Evolutionary conservation across 139 green algal genomes (phyloP).

Genomic region (Asterochloris erici): DNA sequence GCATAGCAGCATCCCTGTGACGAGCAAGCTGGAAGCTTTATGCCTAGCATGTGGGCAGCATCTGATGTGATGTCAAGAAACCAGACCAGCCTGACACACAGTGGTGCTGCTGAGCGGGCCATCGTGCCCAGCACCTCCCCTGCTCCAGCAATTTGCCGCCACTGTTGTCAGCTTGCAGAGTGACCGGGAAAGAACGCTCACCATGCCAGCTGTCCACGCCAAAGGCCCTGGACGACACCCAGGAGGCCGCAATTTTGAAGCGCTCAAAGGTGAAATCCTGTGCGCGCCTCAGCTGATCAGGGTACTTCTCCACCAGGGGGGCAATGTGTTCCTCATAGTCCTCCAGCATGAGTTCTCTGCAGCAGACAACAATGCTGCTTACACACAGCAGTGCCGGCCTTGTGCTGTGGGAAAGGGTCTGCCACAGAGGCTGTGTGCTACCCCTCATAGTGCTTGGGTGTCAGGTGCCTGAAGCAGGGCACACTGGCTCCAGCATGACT

Average conservation of each 20-base stretch:
- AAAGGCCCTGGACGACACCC: constrained; percentile 75
- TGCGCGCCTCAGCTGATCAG: constrained; percentile 12
- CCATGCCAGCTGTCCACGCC: constrained; percentile 75
- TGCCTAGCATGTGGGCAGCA: neutral
- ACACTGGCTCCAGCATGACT: too few relatives aligned
- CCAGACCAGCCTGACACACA: too few relatives aligned
- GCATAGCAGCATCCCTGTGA: neutral
- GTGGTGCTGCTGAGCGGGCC: too few relatives aligned
- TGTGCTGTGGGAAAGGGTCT: neutral
- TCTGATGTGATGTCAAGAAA: too few relatives aligned
- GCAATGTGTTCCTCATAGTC: constrained; percentile 52
- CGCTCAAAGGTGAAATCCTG: constrained; percentile 7
- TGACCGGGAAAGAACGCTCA: neutral
- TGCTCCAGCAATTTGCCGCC: too few relatives aligned
- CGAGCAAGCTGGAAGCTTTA: neutral
- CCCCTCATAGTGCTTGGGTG: neutral
- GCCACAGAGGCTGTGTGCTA: neutral
- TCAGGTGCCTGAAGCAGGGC: too few relatives aligned
- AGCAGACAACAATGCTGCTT: neutral
- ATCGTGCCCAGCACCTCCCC: too few relatives aligned
- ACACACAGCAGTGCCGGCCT: neutral
- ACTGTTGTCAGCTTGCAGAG: neutral
- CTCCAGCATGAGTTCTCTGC: constrained; percentile 38
- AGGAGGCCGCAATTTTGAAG: constrained; percentile 60
- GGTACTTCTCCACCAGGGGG: constrained; percentile 41